A percentile compares a stretch with the other conserved stretches of the same genome.
Evolutionary conservation across 2,329 filamentous ascomycete genomes (phyloP).

Genomic region (Nothopassalora personata): DNA sequence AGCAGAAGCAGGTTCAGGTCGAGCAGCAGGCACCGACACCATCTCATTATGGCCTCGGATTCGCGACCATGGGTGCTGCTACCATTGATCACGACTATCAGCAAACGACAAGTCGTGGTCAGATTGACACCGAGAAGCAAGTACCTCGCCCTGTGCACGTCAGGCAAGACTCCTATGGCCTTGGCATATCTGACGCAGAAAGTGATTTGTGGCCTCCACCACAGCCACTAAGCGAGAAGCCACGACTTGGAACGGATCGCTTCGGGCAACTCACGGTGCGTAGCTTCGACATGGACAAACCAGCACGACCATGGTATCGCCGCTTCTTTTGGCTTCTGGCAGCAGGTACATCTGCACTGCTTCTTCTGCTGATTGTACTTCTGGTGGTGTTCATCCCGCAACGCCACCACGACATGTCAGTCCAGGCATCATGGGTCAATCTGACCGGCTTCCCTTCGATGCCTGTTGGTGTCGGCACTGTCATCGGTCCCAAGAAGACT

Average conservation of each 20-base stretch:
- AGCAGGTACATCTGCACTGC: constrained; percentile 30
- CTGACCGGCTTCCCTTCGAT: constrained; percentile 81
- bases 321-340: constrained; percentile 27
- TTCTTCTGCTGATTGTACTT: constrained; percentile 34
- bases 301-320: constrained; percentile 22
- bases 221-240: constrained; percentile 18
- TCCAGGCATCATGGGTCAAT: constrained; percentile 67
- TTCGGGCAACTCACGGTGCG: constrained; percentile 30
- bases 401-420: constrained; percentile 37
- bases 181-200: constrained; percentile 21
- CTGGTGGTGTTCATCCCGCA: constrained; percentile 40
- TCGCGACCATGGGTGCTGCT: constrained; percentile 13
- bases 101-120: background rate
- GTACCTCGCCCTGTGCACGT: constrained; percentile 12
- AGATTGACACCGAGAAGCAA: constrained; percentile 10
- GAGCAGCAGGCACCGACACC: constrained; percentile 16
- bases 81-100: constrained; percentile 13
- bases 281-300: constrained; percentile 11
- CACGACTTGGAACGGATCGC: constrained; percentile 24
- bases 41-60: constrained; percentile 7
- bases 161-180: constrained; percentile 23
- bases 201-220: constrained; percentile 23
- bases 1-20: constrained; percentile 23
- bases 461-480: constrained; percentile 73
- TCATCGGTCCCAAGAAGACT: constrained; percentile 67